A percentile compares a stretch with the other conserved stretches of the same genome.
Evolutionary conservation across 169 alveolate genomes (phyloP).

Genomic region (Babesia sp.): DNA sequence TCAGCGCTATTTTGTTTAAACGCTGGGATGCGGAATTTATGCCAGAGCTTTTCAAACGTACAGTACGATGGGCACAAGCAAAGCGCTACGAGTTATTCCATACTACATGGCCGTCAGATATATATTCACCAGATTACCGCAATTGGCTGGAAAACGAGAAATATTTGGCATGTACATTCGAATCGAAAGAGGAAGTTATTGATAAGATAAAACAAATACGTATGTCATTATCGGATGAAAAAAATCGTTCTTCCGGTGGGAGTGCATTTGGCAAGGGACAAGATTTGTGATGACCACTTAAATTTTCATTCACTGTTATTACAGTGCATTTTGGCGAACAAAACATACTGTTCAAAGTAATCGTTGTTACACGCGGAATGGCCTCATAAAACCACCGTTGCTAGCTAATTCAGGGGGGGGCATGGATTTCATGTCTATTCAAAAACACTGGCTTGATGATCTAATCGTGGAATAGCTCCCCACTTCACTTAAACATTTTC

Average conservation of each 20-base stretch:
- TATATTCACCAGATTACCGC: slow-evolving; percentile 68
- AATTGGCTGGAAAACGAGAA: slow-evolving; percentile 75
- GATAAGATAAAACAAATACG: slow-evolving; percentile 70
- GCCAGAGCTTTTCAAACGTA: slow-evolving; percentile 79
- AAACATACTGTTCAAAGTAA: too few species aligned
- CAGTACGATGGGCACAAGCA: slow-evolving; percentile 82
- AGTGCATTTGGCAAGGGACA: background rate
- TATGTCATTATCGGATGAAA: slow-evolving; percentile 32
- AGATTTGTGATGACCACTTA: too few species aligned
- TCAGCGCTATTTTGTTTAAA: slow-evolving; percentile 76
- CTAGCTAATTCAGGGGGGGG: too few species aligned
- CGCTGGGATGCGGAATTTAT: slow-evolving; percentile 77
- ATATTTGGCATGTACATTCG: slow-evolving; percentile 76
- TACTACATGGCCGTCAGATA: slow-evolving; percentile 79
- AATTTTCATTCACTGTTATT: too few species aligned
- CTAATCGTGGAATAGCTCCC: too few species aligned
- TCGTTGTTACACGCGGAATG: too few species aligned
- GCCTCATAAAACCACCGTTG: too few species aligned
- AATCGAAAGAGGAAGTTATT: slow-evolving; percentile 79
- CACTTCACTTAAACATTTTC: too few species aligned
- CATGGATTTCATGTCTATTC: too few species aligned
- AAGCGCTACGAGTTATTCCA: slow-evolving; percentile 72
- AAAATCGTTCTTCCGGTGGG: background rate
- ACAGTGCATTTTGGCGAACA: too few species aligned
- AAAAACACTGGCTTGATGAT: too few species aligned